Conservation (phyloP, 371 early-diverging fungal genomes). For the Mortierella sp. region DNA sequence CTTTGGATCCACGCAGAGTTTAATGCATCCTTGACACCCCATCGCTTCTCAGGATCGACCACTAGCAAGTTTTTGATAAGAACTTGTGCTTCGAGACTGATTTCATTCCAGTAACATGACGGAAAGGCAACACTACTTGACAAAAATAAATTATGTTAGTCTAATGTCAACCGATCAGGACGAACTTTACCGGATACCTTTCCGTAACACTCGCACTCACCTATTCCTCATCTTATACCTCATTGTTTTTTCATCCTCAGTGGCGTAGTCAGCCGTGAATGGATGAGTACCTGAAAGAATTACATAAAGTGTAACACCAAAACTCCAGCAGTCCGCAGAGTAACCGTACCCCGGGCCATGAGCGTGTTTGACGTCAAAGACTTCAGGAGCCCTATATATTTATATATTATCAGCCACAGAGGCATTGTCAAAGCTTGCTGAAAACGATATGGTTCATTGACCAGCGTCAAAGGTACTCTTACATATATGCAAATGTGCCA, state of each 20-base stretch:
- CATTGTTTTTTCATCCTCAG: conserved; percentile 53
- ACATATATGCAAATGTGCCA: conserved; percentile 67
- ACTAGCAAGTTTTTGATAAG: conserved; percentile 30
- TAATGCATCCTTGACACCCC: conserved; percentile 37
- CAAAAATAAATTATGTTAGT: neutral
- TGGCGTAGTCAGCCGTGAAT: conserved; percentile 55
- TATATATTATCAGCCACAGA: neutral
- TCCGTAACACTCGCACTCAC: conserved; percentile 8
- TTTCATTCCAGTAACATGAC: conserved; percentile 35
- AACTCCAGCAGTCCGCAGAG: conserved; percentile 72
- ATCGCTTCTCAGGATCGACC: conserved; percentile 31
- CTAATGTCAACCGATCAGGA: no score
- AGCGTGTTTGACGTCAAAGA: conserved; percentile 57
- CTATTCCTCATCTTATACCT: conserved; percentile 59
- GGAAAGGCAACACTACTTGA: conserved; percentile 12
- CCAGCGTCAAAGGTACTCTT: conserved; percentile 7
- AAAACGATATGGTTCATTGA: no score
- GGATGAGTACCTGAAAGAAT: conserved; percentile 61
- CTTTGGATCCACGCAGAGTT: conserved; percentile 37
- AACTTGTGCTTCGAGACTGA: conserved; percentile 39
- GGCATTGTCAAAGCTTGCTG: no score
- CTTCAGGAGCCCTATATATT: conserved; percentile 63
- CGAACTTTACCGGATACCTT: no score
- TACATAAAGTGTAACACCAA: conserved; percentile 69
- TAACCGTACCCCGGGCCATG: conserved; percentile 60